These are phyloP conservation scores for Brettanomyces anomalus DNA, from an alignment of 805 yeast species.

Conservation along the genomic window DNA sequence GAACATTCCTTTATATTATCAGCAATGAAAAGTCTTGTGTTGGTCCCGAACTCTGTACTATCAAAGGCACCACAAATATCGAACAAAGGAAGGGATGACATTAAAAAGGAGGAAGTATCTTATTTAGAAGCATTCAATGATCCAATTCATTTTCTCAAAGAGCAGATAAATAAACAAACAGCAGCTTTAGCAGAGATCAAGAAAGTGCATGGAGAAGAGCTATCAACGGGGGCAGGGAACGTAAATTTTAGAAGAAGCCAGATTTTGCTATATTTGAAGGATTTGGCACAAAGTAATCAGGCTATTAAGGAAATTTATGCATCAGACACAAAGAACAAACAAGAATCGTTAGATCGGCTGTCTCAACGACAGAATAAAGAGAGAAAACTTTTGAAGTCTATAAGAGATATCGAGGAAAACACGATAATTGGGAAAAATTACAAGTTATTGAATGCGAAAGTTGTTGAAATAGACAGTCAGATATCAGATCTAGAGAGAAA, in stretches of 20 bases:
- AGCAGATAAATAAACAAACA: slow-evolving; percentile 19
- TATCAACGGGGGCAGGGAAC: slow-evolving; percentile 28
- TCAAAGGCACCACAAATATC: neutral
- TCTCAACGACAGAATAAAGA: slow-evolving; percentile 34
- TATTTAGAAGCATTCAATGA: slow-evolving; percentile 12
- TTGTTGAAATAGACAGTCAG: slow-evolving; percentile 27
- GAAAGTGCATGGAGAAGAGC: slow-evolving; percentile 18
- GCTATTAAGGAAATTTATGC: slow-evolving; percentile 39
- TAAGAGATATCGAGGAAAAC: slow-evolving; percentile 29
- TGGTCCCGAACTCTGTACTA: neutral
- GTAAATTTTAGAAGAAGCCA: slow-evolving; percentile 22
- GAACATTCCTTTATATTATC: slow-evolving; percentile 3
- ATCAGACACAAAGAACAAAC: slow-evolving; percentile 22
- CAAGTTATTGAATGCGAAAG: slow-evolving; percentile 25
- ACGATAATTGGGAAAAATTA: slow-evolving; percentile 36
- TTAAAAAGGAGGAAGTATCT: no score
- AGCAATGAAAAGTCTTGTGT: slow-evolving; percentile 2
- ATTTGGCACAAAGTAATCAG: slow-evolving; percentile 33
- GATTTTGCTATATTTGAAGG: slow-evolving; percentile 22
- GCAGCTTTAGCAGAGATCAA: slow-evolving; percentile 14
- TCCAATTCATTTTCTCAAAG: slow-evolving; percentile 26
- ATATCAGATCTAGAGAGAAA: slow-evolving; percentile 30
- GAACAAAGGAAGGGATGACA: neutral
- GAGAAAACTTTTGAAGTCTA: slow-evolving; percentile 24
- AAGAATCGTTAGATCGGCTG: slow-evolving; percentile 15